Evolutionary conservation across 148 eudicot genomes (phyloP), one percentile per base, ranked within the genome.

Genomic region (Drosera capensis): DNA sequence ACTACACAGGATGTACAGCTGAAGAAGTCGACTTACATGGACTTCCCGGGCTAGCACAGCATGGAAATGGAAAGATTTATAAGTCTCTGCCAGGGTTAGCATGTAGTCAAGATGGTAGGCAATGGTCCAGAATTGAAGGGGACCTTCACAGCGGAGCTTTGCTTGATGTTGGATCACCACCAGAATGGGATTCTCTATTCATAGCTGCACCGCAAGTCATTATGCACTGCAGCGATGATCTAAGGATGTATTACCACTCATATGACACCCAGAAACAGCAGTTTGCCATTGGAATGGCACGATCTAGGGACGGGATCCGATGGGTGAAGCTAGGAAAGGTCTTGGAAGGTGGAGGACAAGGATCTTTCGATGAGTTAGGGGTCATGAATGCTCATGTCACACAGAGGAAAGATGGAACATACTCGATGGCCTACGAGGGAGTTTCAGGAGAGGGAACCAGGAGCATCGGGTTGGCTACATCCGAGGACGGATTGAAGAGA

Each of bases 121-220:
- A 81, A 47, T 86, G 93, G 96, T 92, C 96, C 38, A 68, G 83
- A 55, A 86, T 86, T 46, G 96, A 86, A 51, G 96, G 92, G 14
- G 96, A 86, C 48, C 83, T 80, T 51, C 92, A 86, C 20, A 81
- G 79, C 39, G 96, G 93, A 14, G 86, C 96, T 6, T 68, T 81
- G 31, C 57, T 81, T 38, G 96, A 78, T 55, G 73, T 81, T 23
- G 96, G 96, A 1, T 59, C 75, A 9, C 66, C 62, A 38, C 75
- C 71, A 2, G 83, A 86, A 41, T 81, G 86, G 93, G 96, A 86
- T 62, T 81, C 87, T 5, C 24, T 69, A 62, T 78, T 75, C 34
- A 71, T 86, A 38, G 66, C 84, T 30, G 78, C 93, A 0, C 93
- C 96, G 18, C 86, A 78, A 51, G 96, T 86, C 38, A 81, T 86